Percentiles rank a stretch among this genome's conserved stretches.
These are phyloP conservation scores for Globisporangium okanoganense DNA, from an alignment of 352 stramenopile species.

Conservation along the genomic window DNA sequence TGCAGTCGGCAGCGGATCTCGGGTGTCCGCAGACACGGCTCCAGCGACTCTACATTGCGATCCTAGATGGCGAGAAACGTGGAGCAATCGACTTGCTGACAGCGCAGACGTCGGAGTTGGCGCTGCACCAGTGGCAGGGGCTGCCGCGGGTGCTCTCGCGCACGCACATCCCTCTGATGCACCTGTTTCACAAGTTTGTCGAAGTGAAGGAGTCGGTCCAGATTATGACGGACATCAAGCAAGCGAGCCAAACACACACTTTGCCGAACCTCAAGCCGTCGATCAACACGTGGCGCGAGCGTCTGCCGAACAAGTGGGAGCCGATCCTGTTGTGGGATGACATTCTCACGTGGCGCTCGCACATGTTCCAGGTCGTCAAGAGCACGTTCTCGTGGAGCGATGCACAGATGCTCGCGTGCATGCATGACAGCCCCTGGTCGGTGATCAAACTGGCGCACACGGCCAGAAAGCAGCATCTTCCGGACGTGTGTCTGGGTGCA, in stretches of 20 bases:
- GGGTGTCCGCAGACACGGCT: conserved; percentile 75
- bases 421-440: conserved; percentile 93
- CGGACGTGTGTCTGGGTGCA: conserved; percentile 82
- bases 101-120: conserved; percentile 74
- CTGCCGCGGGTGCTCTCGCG: conserved; percentile 73
- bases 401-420: conserved; percentile 83
- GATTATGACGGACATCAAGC: conserved; percentile 89
- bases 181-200: conserved; percentile 90
- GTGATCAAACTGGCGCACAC: conserved; percentile 90
- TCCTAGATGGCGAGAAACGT: conserved; percentile 80
- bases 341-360: conserved; percentile 90
- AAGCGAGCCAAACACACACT: conserved; percentile 76
- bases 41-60: conserved; percentile 86
- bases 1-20: conserved; percentile 58
- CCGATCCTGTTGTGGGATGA: conserved; percentile 91
- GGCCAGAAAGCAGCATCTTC: conserved; percentile 87
- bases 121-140: conserved; percentile 88
- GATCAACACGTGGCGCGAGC: conserved; percentile 92
- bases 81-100: conserved; percentile 59
- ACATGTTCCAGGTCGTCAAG: conserved; percentile 92
- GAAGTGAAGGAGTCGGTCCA: conserved; percentile 91
- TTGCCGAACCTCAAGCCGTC: conserved; percentile 88
- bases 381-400: conserved; percentile 87
- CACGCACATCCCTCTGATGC: conserved; percentile 81
- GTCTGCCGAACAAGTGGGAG: conserved; percentile 93